These are phyloP conservation scores for Fraxinus sp. DNA, from an alignment of 305 asterid species.

Conservation along the genomic window DNA sequence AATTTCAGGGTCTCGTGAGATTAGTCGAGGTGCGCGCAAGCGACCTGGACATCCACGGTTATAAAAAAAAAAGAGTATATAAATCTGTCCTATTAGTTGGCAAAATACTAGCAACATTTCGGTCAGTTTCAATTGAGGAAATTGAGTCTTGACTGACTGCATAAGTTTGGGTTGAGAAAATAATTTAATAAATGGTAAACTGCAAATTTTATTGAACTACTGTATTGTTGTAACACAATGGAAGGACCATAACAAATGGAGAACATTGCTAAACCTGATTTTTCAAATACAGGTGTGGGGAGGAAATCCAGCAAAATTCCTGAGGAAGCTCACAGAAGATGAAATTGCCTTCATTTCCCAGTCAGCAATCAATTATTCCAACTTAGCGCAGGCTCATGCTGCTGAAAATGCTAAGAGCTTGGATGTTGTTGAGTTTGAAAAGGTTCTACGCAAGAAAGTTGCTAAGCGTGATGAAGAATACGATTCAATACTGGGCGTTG, in stretches of 20 bases:
- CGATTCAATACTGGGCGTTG: slow-evolving; percentile 52
- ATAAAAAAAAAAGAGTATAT: not conserved
- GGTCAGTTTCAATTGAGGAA: not conserved
- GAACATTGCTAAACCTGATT: slow-evolving; percentile 17
- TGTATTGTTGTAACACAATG: not conserved
- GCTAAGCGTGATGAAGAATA: slow-evolving; percentile 52
- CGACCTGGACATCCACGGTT: too few relatives aligned
- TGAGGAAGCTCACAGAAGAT: slow-evolving; percentile 85
- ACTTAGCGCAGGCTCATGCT: slow-evolving; percentile 75
- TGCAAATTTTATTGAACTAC: not conserved
- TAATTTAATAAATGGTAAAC: not conserved
- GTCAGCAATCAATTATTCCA: slow-evolving; percentile 77
- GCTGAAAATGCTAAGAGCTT: slow-evolving; percentile 82
- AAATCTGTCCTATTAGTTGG: slow-evolving; percentile 1
- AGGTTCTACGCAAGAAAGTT: slow-evolving; percentile 70
- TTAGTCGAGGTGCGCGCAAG: too few relatives aligned
- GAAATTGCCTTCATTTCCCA: slow-evolving; percentile 80
- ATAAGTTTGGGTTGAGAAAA: not conserved
- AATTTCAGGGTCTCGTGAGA: too few relatives aligned
- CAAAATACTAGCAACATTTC: not conserved
- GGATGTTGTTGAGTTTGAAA: slow-evolving; percentile 73
- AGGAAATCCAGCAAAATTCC: slow-evolving; percentile 94
- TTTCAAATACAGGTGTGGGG: slow-evolving; percentile 74
- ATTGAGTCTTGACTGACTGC: slow-evolving; percentile 9
- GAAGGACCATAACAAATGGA: not conserved